Evolutionary conservation across 495 filamentous ascomycete genomes (phyloP), one percentile per base, ranked within the genome.

Genomic region (Penicillium manginii): DNA sequence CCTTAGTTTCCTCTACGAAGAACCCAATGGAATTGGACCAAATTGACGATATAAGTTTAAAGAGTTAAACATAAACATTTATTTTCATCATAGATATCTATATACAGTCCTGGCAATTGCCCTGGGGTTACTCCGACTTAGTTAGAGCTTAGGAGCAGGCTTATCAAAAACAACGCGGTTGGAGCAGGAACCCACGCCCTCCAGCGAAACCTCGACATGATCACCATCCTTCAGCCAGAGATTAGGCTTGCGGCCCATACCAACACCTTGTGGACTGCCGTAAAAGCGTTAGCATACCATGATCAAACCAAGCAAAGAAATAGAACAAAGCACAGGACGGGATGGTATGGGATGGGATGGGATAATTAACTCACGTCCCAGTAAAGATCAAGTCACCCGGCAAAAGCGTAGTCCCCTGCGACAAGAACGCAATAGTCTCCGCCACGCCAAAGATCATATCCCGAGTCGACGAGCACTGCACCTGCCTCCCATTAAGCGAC

Each of bases 351-450:
- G 17, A 31, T 14, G 2, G 12, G 22, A 33, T 19, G 14, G 23
- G 23, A 26, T 11, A 18, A 32, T 42, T n/a, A n/a, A 85, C 86
- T 84, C 71, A 88, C 80, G 91, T 96, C 72, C 91, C 91, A 39
- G 91, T 93, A 61, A 92, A 93, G 51, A 96, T 91, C 51, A 93
- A 37, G 73, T 93, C 91, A 2, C 91, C 91, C 9, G 89, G 90
- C 48, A 90, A 65, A 23, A 94, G 70, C 14, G 91, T 93, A 15
- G 88, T 90, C 31, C 91, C 90, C 67, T 85, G 88, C 55, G 86
- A 90, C 42, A 96, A 69, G 62, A 92, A 91, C 0, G 86, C 74
- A 59, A 94, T 86, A 2, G 85, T 91, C 71, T 90, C 78, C 21
- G 81, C 86, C 21, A 94, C 87, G 51, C 82, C 77, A 70, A 94